Evolutionary conservation across 768 basidiomycete species (phyloP).

Genomic region (Leccinum variicolor): DNA sequence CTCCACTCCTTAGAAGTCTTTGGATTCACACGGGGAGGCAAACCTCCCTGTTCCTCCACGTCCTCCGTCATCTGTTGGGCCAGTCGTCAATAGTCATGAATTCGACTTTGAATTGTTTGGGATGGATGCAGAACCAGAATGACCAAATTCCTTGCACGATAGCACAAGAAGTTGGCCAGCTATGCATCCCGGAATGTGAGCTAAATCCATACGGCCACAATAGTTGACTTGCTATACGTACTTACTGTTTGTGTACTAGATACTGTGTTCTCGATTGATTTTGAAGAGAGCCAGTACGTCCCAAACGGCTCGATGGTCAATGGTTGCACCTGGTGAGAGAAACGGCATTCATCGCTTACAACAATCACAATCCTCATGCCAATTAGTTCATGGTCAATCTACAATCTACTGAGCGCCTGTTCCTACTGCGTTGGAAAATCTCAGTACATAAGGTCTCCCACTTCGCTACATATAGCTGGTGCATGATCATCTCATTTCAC

Average conservation of each 20-base stretch:
- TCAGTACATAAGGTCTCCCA: constrained; percentile 14
- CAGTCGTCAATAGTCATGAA: constrained; percentile 2
- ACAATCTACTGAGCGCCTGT: constrained; percentile 30
- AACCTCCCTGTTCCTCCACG: background rate
- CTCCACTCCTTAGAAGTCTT: background rate
- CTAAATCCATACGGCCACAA: background rate
- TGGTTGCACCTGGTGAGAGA: constrained; percentile 23
- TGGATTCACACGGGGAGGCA: background rate
- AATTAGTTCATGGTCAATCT: constrained; percentile 28
- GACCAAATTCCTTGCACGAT: constrained; percentile 13
- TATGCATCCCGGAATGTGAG: constrained; percentile 20
- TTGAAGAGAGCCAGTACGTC: constrained; percentile 17
- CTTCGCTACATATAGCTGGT: background rate
- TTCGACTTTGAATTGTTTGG: constrained; percentile 8
- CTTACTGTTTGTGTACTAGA: constrained; percentile 10
- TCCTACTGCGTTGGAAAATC: constrained; percentile 12
- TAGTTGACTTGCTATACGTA: background rate
- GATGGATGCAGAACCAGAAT: constrained; percentile 9
- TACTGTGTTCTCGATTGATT: constrained; percentile 9
- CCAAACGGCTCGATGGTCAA: constrained; percentile 17
- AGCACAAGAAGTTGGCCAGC: constrained; percentile 17
- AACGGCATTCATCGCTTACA: background rate
- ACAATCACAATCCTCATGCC: constrained; percentile 1
- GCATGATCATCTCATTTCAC: background rate
- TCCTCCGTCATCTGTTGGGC: background rate